Base-by-base conservation (phyloP, 257 asterid genomes). In the Solanum corneliomulleri region DNA sequence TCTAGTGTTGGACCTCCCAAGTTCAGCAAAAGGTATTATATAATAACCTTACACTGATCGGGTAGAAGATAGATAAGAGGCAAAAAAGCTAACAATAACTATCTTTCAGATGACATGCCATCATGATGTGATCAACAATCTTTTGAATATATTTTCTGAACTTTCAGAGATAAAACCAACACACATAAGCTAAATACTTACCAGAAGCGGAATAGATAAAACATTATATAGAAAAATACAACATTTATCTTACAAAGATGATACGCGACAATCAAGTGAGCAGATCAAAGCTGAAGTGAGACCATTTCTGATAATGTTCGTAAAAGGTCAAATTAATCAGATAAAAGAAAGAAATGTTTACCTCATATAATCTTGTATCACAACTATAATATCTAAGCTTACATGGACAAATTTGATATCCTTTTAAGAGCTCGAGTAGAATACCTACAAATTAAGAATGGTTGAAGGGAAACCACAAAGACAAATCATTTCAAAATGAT, bases 291-390 rank as follows among this genome's bases (percentile, higher is more conserved):
- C 16, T n/a, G 41, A 78, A 77, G 23, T 25, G 62, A 44, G 5
- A 13, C 35, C 35, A 76, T 25, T 39, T 74, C 13, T 29, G n/a
- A 11, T 25, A 45, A 45, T 5, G 2, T 45, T 42, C 15, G 3
- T 5, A 45, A 15, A 78, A 27, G 27, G 64, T 25, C 39, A 47
- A 42, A 25, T n/a, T 78, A 16, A 27, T 25, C 84, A 78, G 66
- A 45, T 15, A 45, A 78, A 76, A 15, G 37, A 77, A 42, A 42
- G 39, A 45, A 47, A 1, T 1, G 0, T 45, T 45, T 78, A 93
- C 96, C 97, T 93, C 92, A 88, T 92, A 91, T 82, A 88, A 74
- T 77, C 89, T 64, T 11, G 96, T 92, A 70, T 95, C 85, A 94
- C 41, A 64, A 86, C 91, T 42, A 94, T 87, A 87, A 95, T 75